Conservation (phyloP, 805 yeast species). For the Hanseniaspora jakobsenii region DNA sequence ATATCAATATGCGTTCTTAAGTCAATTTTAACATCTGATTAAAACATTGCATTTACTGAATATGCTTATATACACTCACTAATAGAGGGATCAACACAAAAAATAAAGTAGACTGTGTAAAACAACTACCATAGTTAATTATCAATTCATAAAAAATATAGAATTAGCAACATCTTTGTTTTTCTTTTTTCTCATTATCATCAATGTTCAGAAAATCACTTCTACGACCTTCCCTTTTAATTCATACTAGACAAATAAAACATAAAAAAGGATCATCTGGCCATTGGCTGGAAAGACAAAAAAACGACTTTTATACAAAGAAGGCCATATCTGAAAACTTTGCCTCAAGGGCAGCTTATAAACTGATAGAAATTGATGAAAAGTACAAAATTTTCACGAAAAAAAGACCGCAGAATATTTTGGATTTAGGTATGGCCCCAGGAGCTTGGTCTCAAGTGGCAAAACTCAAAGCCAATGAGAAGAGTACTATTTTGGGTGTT, state of each 20-base stretch:
- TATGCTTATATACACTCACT: too few relatives aligned
- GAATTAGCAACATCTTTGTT: too few relatives aligned
- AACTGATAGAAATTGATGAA: constrained; percentile 61
- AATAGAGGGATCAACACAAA: too few relatives aligned
- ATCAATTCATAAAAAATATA: too few relatives aligned
- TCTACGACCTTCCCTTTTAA: not conserved
- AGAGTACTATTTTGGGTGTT: constrained; percentile 60
- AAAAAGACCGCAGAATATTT: constrained; percentile 39
- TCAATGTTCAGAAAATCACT: too few relatives aligned
- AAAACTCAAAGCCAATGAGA: constrained; percentile 36
- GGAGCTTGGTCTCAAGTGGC: constrained; percentile 94
- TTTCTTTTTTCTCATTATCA: too few relatives aligned
- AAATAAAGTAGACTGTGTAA: too few relatives aligned
- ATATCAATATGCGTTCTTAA: too few relatives aligned
- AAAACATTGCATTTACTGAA: too few relatives aligned
- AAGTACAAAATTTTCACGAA: constrained; percentile 47
- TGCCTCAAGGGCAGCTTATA: constrained; percentile 84
- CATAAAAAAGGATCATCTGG: constrained; percentile 38
- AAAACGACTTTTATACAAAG: constrained; percentile 49
- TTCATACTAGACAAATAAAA: not conserved
- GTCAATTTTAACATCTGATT: too few relatives aligned
- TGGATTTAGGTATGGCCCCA: constrained; percentile 88
- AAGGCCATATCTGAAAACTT: constrained; percentile 53
- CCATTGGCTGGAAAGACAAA: constrained; percentile 66
- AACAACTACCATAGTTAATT: too few relatives aligned